phyloP scores from a whole-genome alignment of 352 stramenopile species.

The Pythium pyrilobum region DNA sequence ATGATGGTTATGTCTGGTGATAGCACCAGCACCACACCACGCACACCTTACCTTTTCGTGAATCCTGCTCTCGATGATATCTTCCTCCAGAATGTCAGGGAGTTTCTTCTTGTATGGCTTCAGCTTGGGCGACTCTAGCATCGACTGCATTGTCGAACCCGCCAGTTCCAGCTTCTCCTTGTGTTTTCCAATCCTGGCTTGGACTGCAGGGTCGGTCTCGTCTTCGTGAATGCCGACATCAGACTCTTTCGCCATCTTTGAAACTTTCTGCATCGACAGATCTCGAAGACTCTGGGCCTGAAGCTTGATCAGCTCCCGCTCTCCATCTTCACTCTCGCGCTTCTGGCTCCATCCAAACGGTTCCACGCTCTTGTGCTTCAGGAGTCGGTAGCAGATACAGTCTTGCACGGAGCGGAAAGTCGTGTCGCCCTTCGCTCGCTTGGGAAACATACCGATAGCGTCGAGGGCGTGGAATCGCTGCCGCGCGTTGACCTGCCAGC shows the following conservation, averaged over 20 bases:
- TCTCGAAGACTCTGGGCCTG: constrained; percentile 34
- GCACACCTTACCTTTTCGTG: constrained; percentile 18
- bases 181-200: constrained; percentile 3
- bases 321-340: constrained; percentile 26
- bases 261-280: constrained; percentile 18
- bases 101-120: constrained; percentile 51
- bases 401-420: constrained; percentile 38
- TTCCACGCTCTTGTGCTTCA: constrained; percentile 32
- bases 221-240: background rate
- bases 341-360: constrained; percentile 43
- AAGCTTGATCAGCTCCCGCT: constrained; percentile 32
- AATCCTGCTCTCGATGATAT: constrained; percentile 26
- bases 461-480: constrained; percentile 53
- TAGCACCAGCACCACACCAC: background rate
- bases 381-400: constrained; percentile 50
- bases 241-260: constrained; percentile 17
- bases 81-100: constrained; percentile 42
- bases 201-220: constrained; percentile 2
- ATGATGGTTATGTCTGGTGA: background rate
- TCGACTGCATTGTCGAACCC: constrained; percentile 20
- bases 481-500: constrained; percentile 44
- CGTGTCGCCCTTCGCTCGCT: constrained; percentile 24
- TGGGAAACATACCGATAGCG: constrained; percentile 56
- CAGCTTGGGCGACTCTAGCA: constrained; percentile 31
- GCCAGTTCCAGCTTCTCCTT: constrained; percentile 17